These are phyloP conservation scores for Pestalotiopsis sp. DNA, from an alignment of 2,329 filamentous ascomycete species.

Conservation along the genomic window DNA sequence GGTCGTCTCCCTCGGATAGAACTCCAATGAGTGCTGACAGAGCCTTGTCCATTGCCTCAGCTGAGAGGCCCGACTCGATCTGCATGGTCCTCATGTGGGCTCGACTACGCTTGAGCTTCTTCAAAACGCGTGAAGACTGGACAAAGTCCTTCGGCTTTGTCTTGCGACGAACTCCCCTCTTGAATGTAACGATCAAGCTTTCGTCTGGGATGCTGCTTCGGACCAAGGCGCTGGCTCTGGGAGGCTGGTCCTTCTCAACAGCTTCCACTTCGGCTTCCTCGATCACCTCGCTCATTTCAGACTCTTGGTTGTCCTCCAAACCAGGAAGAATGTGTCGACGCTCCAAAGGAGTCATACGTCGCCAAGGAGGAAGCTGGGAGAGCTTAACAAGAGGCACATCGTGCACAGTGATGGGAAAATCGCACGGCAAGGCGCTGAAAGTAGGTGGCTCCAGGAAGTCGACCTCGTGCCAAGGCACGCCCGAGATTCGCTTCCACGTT, in stretches of 20 bases:
- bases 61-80: not conserved
- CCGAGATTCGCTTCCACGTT: slow-evolving; percentile 20
- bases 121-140: not conserved
- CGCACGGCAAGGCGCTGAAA: not conserved
- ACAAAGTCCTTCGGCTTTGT: not conserved
- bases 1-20: not conserved
- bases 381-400: slow-evolving; percentile 12
- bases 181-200: not conserved
- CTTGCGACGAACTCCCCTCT: not conserved
- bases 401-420: slow-evolving; percentile 13
- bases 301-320: not conserved
- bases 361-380: slow-evolving; percentile 17
- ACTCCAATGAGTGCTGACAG: not conserved
- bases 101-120: not conserved
- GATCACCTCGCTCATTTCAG: not conserved
- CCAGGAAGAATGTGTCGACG: not conserved
- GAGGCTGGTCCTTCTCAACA: not conserved
- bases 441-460: slow-evolving; percentile 8
- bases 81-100: not conserved
- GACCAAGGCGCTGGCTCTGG: not conserved
- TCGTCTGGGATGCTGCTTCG: not conserved
- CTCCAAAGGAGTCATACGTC: not conserved
- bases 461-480: slow-evolving; percentile 19
- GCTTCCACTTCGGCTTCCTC: not conserved
- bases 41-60: not conserved